Evolutionary conservation across 225 moss, liverwort and hornwort species (phyloP).

Genomic region (Rhytidiadelphus loreus): DNA sequence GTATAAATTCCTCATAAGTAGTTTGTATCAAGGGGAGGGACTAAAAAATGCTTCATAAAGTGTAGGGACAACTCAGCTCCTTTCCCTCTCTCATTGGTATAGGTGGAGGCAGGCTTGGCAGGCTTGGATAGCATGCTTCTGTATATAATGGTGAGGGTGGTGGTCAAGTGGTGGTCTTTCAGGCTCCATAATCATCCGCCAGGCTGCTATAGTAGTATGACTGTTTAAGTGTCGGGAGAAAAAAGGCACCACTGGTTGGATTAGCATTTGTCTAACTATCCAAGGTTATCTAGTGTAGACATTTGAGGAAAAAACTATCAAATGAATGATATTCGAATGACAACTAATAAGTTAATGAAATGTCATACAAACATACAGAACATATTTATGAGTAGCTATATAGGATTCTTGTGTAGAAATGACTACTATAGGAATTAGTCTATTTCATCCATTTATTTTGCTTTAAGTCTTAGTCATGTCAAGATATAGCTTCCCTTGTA

Average conservation of each 20-base stretch:
- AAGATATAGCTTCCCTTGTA: background rate
- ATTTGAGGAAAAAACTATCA: background rate
- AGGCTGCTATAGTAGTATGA: conserved; percentile 21
- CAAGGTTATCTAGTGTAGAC: background rate
- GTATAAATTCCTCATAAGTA: background rate
- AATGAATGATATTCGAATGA: background rate
- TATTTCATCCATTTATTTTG: background rate
- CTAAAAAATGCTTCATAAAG: conserved; percentile 7
- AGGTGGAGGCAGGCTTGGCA: conserved; percentile 16
- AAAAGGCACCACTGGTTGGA: conserved; percentile 32
- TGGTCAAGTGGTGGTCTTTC: conserved; percentile 46
- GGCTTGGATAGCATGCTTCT: conserved; percentile 11
- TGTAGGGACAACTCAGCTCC: conserved; percentile 16
- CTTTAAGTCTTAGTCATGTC: background rate
- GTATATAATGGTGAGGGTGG: conserved; percentile 22
- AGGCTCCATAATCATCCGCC: conserved; percentile 30
- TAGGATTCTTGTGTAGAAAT: background rate
- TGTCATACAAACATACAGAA: background rate
- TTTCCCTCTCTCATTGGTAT: conserved; percentile 32
- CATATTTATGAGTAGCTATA: background rate
- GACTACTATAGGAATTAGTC: background rate
- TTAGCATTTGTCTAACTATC: conserved; percentile 28
- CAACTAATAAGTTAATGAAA: background rate
- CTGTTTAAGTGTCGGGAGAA: conserved; percentile 31
- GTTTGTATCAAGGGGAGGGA: background rate